These are phyloP conservation scores for Xylaria sp. DNA, from an alignment of 2,329 filamentous ascomycete genomes.

Conservation along the genomic window DNA sequence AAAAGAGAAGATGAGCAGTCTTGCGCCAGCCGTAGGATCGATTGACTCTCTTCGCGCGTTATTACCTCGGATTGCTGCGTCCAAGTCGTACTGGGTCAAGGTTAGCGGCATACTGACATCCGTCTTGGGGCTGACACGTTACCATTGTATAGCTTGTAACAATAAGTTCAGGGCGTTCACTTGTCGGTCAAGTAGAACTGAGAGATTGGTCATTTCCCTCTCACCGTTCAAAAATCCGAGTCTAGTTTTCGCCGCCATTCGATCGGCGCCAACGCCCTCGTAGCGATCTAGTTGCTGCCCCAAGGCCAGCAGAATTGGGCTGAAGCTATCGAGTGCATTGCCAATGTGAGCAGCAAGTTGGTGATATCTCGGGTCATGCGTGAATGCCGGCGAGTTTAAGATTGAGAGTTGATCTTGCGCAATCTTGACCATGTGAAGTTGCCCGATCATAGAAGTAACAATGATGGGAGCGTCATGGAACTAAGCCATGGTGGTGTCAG, in stretches of 20 bases:
- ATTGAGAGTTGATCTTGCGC: conserved; percentile 26
- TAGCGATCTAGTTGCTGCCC: conserved; percentile 17
- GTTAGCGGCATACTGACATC: not conserved
- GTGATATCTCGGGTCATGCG: conserved; percentile 21
- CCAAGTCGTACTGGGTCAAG: conserved; percentile 15
- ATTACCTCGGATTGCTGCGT: conserved; percentile 20
- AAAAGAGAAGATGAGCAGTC: conserved; percentile 28
- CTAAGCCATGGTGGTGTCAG: not conserved
- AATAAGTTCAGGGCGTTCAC: conserved; percentile 30
- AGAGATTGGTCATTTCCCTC: conserved; percentile 27
- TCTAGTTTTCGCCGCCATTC: conserved; percentile 11
- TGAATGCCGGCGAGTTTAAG: not conserved
- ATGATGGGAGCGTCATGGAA: conserved; percentile 28
- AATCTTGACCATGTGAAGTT: conserved; percentile 27
- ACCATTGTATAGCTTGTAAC: conserved; percentile 31
- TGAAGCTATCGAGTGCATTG: conserved; percentile 47
- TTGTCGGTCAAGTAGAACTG: conserved; percentile 28
- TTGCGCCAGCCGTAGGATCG: conserved; percentile 19
- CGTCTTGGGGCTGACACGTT: not conserved
- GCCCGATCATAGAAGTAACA: conserved; percentile 29
- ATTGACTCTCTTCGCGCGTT: conserved; percentile 15
- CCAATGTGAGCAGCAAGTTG: conserved; percentile 25
- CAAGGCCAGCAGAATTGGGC: conserved; percentile 49
- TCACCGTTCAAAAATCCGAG: conserved; percentile 25
- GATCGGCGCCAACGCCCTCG: not conserved